These are phyloP conservation scores for Tuber magnatum DNA, from an alignment of 495 filamentous ascomycete genomes.

Conservation along the genomic window DNA sequence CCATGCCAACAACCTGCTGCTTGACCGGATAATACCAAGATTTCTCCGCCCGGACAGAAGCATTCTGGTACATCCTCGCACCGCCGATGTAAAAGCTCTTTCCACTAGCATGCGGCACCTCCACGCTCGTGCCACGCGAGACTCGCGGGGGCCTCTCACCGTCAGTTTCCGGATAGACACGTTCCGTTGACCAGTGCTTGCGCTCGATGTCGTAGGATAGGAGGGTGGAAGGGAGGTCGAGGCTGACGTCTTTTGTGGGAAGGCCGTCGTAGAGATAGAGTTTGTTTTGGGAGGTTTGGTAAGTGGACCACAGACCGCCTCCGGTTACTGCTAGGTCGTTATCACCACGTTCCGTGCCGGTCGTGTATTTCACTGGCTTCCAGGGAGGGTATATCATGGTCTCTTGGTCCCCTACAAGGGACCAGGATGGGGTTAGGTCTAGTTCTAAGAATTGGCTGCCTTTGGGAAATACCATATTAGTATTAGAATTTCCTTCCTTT, in stretches of 20 bases:
- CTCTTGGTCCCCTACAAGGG: not conserved
- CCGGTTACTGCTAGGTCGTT: not conserved
- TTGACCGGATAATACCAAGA: conserved; percentile 5
- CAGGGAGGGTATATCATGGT: not conserved
- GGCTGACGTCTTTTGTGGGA: not conserved
- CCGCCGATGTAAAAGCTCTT: conserved; percentile 14
- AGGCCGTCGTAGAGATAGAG: conserved; percentile 15
- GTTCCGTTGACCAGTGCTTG: not conserved
- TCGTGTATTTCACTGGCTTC: not conserved
- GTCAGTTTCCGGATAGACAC: not conserved
- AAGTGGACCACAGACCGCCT: conserved; percentile 4
- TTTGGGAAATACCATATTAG: too few relatives aligned
- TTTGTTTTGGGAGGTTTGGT: not conserved
- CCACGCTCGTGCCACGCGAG: conserved; percentile 4
- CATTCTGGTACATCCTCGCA: not conserved
- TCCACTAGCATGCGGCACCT: not conserved
- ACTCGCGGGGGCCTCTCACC: not conserved
- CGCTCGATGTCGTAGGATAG: not conserved
- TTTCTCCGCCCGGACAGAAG: not conserved
- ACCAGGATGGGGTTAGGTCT: too few relatives aligned
- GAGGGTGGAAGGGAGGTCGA: not conserved
- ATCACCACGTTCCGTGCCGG: not conserved
- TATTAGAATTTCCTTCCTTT: too few relatives aligned
- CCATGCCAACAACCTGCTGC: conserved; percentile 5
- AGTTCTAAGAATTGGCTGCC: too few relatives aligned